Evolutionary conservation across 768 basidiomycete species (phyloP).

Genomic region (Serpula lacrymans): DNA sequence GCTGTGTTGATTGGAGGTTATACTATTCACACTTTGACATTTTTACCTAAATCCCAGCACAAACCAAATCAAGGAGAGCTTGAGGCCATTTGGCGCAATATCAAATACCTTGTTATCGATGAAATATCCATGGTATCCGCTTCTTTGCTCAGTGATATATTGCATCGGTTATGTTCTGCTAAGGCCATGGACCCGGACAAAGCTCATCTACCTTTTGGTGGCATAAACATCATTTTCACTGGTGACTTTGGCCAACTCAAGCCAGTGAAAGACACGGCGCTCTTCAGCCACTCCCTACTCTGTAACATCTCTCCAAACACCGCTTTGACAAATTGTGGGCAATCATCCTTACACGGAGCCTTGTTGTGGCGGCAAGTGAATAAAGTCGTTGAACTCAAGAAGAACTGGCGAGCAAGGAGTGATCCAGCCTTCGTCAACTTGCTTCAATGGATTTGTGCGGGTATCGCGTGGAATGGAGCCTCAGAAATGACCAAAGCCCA

Average conservation of each 20-base stretch:
- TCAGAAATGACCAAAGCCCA: too few species aligned
- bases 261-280: conserved; percentile 14
- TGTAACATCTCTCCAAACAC: too few species aligned
- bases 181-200: conserved; percentile 8
- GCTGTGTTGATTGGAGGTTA: conserved; percentile 23
- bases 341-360: too few species aligned
- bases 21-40: conserved; percentile 26
- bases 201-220: conserved; percentile 20
- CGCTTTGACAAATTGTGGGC: too few species aligned
- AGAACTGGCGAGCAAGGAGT: conserved; percentile 10
- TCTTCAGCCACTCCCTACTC: conserved; percentile 14
- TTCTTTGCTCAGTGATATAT: conserved; percentile 17
- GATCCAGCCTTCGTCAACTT: not conserved
- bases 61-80: conserved; percentile 5
- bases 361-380: conserved; percentile 2
- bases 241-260: conserved; percentile 28
- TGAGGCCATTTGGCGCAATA: conserved; percentile 10
- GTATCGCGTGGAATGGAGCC: too few species aligned
- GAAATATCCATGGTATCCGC: conserved; percentile 18
- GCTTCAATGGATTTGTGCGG: too few species aligned
- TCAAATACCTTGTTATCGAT: conserved; percentile 17
- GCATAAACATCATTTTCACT: conserved; percentile 27
- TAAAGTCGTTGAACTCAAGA: conserved; percentile 10
- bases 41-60: conserved; percentile 9
- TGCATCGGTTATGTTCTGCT: conserved; percentile 13